Evolutionary conservation across 768 basidiomycete species (phyloP), one percentile per base, ranked within the genome.

Genomic region (Lactarius hatsudake): DNA sequence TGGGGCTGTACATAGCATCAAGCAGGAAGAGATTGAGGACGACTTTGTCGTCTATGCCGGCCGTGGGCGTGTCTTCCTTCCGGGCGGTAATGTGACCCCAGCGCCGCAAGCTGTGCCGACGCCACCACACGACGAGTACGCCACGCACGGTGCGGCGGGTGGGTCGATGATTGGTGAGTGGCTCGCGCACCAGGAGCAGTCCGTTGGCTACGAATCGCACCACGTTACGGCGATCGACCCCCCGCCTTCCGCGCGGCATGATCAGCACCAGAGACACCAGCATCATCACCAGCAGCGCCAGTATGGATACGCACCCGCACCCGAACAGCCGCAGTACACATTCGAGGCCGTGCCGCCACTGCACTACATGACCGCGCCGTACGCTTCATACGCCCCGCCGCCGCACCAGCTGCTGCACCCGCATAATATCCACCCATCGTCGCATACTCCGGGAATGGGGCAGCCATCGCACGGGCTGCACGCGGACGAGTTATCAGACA

Each of bases 291-390:
- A 45, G 12, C 56, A 66, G 3, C 66, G 58, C 6, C 61, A 71
- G 43, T 71, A 57, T 45, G 55, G 61, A 17, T 71, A 62, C 23
- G 40, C 51, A n/a, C 48, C 61, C 7, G 66, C 51, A n/a, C 48
- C 61, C 7, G 66, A 43, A 30, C 66, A 67, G 5, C 55, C 60
- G 15, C 67, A 65, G n/a, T 66, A 68, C 36, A 53, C 64, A 17
- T 53, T 68, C 43, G 64, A 65, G 20, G 28, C 40, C 3, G 48
- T n/a, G 2, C 67, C 32, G 1, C 45, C 60, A 5, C 17, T 58
- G 8, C 59, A 68, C 9, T 65, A 65, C 34, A 45, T 64, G 32
- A 17, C 51, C 15, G 3, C 59, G 10, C 30, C 67, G 36, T 68
- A 57, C 30, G 36, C 59, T 12, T 10, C 59, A 13, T 67, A 56